These are phyloP conservation scores for Mytilinidion resinicola DNA, from an alignment of 495 filamentous ascomycete genomes.

Conservation along the genomic window DNA sequence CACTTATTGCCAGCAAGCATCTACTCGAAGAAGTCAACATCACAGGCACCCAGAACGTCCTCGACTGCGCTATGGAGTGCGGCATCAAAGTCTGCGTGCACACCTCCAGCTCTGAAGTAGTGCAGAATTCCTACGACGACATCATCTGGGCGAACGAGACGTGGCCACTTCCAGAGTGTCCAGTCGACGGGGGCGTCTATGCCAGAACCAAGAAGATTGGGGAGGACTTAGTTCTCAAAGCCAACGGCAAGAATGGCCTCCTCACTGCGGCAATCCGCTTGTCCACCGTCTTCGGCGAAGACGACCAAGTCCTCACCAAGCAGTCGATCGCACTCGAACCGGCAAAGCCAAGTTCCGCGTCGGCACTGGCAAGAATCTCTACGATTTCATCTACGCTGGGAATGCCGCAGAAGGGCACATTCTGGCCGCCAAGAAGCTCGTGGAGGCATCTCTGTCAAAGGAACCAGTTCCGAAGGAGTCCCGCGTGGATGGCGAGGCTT, in stretches of 20 bases:
- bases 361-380: slow-evolving; percentile 5
- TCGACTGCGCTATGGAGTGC: background rate
- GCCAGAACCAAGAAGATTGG: slow-evolving; percentile 32
- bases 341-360: slow-evolving; percentile 3
- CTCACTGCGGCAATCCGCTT: background rate
- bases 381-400: slow-evolving; percentile 7
- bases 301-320: background rate
- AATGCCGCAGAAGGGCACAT: slow-evolving; percentile 4
- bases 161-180: slow-evolving; percentile 11
- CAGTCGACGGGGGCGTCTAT: slow-evolving; percentile 24
- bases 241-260: slow-evolving; percentile 20
- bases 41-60: background rate
- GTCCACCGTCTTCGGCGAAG: slow-evolving; percentile 5
- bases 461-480: background rate
- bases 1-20: background rate
- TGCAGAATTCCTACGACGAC: slow-evolving; percentile 32
- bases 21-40: slow-evolving; percentile 1
- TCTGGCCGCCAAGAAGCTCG: slow-evolving; percentile 3
- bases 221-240: slow-evolving; percentile 28
- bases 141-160: slow-evolving; percentile 29
- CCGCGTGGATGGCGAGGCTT: slow-evolving; percentile 7
- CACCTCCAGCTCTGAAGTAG: slow-evolving; percentile 30
- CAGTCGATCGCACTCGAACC: background rate
- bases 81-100: slow-evolving; percentile 7
- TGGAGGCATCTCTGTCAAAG: background rate